Evolutionary conservation across 2,329 filamentous ascomycete genomes (phyloP).

Genomic region (Colletotrichum paranaense): DNA sequence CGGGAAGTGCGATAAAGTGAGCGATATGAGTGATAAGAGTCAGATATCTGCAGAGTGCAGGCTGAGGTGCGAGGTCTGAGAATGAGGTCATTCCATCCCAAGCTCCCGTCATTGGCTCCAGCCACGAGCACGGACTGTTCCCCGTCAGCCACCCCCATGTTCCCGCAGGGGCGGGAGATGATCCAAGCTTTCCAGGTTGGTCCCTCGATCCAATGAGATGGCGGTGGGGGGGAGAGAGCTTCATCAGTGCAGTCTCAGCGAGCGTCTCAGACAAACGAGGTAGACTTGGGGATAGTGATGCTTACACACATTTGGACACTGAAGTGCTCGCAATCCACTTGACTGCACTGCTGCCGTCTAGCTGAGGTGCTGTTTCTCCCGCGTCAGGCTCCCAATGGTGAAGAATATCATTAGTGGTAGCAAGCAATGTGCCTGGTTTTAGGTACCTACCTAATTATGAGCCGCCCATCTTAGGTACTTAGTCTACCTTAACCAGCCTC

Average conservation of each 20-base stretch:
- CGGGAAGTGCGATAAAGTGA: too few relatives aligned
- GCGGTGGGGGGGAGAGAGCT: conserved; percentile 5
- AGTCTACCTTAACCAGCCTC: too few relatives aligned
- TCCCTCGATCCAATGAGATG: background rate
- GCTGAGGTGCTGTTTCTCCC: background rate
- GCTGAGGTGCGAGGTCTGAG: background rate
- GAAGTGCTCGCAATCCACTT: background rate
- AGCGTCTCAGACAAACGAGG: conserved; percentile 1
- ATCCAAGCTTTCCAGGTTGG: conserved; percentile 21
- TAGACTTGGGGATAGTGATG: background rate
- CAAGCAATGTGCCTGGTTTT: background rate
- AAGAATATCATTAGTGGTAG: background rate
- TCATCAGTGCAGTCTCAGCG: background rate
- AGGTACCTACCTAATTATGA: too few relatives aligned
- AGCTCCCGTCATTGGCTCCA: conserved; percentile 15
- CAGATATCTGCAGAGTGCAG: background rate
- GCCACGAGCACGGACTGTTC: conserved; percentile 11
- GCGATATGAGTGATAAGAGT: too few relatives aligned
- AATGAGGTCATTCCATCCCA: conserved; percentile 28
- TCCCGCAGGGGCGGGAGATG: conserved; percentile 12
- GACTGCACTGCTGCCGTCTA: background rate
- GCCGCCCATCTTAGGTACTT: too few relatives aligned
- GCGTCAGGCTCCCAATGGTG: background rate
- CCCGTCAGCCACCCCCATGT: conserved; percentile 31
- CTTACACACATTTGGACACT: background rate